Conservation (phyloP, 257 asterid genomes). For the Nicotiana tabacum region DNA sequence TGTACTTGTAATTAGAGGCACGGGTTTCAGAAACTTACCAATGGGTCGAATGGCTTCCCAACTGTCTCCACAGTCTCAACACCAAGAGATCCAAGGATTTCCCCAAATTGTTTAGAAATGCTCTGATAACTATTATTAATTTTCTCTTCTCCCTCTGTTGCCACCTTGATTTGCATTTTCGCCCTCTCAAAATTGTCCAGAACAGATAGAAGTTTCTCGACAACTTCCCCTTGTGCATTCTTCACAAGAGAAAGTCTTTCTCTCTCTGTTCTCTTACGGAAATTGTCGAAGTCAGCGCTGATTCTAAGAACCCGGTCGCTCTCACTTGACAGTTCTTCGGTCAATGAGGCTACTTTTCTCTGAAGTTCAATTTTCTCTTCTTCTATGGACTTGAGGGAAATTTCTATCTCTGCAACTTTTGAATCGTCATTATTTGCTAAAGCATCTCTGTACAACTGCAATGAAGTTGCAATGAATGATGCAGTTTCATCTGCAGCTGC, state of each 20-base stretch:
- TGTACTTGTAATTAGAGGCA: background rate
- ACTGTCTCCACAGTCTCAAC: conserved; percentile 59
- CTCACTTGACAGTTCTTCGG: conserved; percentile 59
- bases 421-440: conserved; percentile 53
- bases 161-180: conserved; percentile 63
- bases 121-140: conserved; percentile 64
- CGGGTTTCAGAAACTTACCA: conserved; percentile 37
- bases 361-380: conserved; percentile 55
- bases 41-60: conserved; percentile 71
- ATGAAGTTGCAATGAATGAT: conserved; percentile 44
- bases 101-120: conserved; percentile 76
- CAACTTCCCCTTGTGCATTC: conserved; percentile 75
- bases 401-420: conserved; percentile 59
- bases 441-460: conserved; percentile 63
- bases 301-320: conserved; percentile 66
- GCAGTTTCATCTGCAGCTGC: conserved; percentile 35
- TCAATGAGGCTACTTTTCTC: conserved; percentile 40
- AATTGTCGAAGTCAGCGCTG: conserved; percentile 81
- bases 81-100: conserved; percentile 66
- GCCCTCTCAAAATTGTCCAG: conserved; percentile 89
- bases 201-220: conserved; percentile 67
- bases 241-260: conserved; percentile 59
- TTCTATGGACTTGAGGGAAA: conserved; percentile 51
- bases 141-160: conserved; percentile 77
- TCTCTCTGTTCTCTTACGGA: conserved; percentile 70